Evolutionary conservation across 345 rosid species (phyloP).

Genomic region (Heritiera fomes): DNA sequence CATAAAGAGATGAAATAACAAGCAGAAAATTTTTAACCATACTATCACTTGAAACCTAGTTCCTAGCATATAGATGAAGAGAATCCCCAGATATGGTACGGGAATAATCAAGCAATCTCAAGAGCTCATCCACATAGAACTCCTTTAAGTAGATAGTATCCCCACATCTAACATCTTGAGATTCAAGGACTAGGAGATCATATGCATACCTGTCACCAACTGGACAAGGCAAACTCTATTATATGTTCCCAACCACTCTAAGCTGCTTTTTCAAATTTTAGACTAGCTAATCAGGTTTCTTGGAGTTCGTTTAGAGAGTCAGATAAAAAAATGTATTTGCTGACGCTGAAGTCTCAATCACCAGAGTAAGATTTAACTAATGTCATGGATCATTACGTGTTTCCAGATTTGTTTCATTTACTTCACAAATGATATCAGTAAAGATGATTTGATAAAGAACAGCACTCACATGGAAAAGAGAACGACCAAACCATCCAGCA

Average conservation of each 20-base stretch:
- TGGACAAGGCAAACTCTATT: neutral
- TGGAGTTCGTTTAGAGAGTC: neutral
- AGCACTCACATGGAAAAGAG: conserved; percentile 84
- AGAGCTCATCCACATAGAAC: neutral
- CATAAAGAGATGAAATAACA: neutral
- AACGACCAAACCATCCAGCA: conserved; percentile 99
- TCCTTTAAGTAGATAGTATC: neutral
- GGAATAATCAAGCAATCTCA: neutral
- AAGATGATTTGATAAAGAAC: conserved; percentile 13
- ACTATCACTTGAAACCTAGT: neutral
- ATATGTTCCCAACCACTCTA: neutral
- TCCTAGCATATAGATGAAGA: neutral
- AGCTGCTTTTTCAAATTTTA: conserved; percentile 6
- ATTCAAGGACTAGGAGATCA: neutral
- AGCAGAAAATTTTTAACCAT: neutral
- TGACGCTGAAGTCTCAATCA: neutral
- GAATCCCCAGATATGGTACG: neutral
- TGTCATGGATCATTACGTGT: neutral
- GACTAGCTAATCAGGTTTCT: conserved; percentile 18
- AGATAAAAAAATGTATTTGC: neutral
- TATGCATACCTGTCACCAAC: neutral
- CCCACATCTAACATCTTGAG: neutral
- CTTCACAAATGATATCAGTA: neutral
- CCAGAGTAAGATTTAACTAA: neutral
- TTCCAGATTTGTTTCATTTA: neutral